These are phyloP conservation scores for Gigaspora rosea DNA, from an alignment of 192 early-diverging fungal species.

Conservation along the genomic window DNA sequence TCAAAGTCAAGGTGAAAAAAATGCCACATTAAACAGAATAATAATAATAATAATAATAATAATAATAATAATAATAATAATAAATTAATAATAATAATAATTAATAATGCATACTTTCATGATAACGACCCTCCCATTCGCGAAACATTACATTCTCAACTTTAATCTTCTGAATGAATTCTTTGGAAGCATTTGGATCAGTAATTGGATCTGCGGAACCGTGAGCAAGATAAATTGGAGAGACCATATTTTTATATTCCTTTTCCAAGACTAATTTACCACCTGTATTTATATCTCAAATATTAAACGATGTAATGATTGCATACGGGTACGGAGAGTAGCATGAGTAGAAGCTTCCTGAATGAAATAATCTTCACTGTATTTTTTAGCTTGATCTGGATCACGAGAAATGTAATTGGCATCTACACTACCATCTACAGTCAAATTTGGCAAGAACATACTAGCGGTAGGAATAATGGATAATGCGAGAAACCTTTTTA, in stretches of 20 bases:
- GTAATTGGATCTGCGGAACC: not conserved
- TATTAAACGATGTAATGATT: not conserved
- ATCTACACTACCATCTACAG: not conserved
- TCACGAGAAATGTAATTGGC: not conserved
- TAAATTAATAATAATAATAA: not conserved
- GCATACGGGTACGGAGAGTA: not conserved
- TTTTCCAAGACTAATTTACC: not conserved
- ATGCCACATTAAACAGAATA: not conserved
- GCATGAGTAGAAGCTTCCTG: not conserved
- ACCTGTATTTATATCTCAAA: not conserved
- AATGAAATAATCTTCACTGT: not conserved
- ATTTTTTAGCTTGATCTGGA: not conserved
- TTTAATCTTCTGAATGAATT: not conserved
- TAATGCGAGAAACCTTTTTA: not conserved
- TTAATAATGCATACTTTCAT: constrained; percentile 11
- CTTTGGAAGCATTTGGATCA: not conserved
- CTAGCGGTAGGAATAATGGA: too few species aligned
- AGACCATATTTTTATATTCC: not conserved
- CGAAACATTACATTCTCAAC: not conserved
- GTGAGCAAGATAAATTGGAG: not conserved
- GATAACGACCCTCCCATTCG: constrained; percentile 2
- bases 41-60: not conserved
- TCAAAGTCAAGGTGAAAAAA: not conserved
- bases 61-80: too few species aligned
- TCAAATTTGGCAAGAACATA: not conserved